Evolutionary conservation across 208 protist species (phyloP).

Genomic region (Borovskyia barvae): DNA sequence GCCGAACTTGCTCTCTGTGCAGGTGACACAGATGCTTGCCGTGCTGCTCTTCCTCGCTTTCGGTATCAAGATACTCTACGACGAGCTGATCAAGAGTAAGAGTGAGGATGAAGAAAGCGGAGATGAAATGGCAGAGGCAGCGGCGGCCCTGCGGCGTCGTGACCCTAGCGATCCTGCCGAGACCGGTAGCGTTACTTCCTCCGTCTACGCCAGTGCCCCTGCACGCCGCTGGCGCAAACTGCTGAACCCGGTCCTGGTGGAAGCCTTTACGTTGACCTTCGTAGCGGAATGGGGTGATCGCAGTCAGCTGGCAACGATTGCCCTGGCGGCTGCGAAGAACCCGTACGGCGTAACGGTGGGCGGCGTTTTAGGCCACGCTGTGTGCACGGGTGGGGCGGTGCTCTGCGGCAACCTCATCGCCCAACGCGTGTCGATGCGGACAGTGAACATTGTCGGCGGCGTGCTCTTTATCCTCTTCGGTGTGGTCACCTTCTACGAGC

Average conservation of each 20-base stretch:
- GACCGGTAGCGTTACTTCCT: constrained; percentile 42
- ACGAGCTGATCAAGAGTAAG: constrained; percentile 55
- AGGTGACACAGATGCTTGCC: constrained; percentile 85
- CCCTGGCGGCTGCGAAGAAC: constrained; percentile 91
- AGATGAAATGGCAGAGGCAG: constrained; percentile 89
- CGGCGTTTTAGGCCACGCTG: constrained; percentile 90
- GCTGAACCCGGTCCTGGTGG: constrained; percentile 78
- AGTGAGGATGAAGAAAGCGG: constrained; percentile 66
- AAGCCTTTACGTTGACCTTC: constrained; percentile 96
- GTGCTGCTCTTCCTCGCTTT: constrained; percentile 91
- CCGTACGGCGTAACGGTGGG: constrained; percentile 92
- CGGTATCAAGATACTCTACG: constrained; percentile 86
- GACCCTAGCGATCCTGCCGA: constrained; percentile 69
- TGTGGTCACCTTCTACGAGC: constrained; percentile 57
- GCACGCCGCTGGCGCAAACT: constrained; percentile 48
- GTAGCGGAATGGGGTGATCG: constrained; percentile 97
- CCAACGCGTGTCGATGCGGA: constrained; percentile 71
- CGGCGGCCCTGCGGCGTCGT: constrained; percentile 68
- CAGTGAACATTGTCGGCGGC: constrained; percentile 78
- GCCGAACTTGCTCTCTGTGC: constrained; percentile 80
- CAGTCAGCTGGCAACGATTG: constrained; percentile 95
- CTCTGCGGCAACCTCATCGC: constrained; percentile 86
- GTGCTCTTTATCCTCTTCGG: constrained; percentile 84
- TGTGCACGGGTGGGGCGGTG: constrained; percentile 94
- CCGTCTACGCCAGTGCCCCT: constrained; percentile 38